Evolutionary conservation across 441 rosid genomes (phyloP).

Genomic region (Daphne laureola): DNA sequence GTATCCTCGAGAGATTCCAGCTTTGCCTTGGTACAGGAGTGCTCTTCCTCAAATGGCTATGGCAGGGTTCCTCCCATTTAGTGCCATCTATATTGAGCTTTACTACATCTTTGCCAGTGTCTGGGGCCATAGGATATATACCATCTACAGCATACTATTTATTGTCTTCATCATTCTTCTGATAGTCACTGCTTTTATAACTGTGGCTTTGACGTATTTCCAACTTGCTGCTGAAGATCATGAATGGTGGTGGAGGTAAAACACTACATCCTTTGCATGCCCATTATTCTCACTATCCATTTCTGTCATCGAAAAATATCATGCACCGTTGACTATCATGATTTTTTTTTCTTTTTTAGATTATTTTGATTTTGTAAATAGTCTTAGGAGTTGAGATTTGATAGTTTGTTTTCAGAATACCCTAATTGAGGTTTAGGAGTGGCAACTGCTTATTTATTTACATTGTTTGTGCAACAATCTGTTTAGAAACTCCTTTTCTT

Average conservation of each 20-base stretch:
- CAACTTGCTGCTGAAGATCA: constrained; percentile 92
- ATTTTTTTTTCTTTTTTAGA: too few relatives aligned
- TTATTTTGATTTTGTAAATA: too few relatives aligned
- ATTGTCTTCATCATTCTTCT: constrained; percentile 72
- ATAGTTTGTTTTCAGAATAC: too few relatives aligned
- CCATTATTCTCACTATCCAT: too few relatives aligned
- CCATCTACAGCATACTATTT: constrained; percentile 69
- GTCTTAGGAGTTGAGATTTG: too few relatives aligned
- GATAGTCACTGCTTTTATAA: constrained; percentile 76
- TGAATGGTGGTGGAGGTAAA: constrained; percentile 94
- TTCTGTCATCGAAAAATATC: too few relatives aligned
- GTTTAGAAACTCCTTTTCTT: too few relatives aligned
- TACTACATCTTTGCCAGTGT: constrained; percentile 75
- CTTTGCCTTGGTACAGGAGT: constrained; percentile 65
- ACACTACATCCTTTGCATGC: neutral
- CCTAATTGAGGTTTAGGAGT: too few relatives aligned
- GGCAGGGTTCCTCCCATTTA: constrained; percentile 76
- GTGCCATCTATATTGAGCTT: constrained; percentile 71
- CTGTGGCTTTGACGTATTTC: constrained; percentile 78
- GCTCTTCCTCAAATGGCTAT: constrained; percentile 73
- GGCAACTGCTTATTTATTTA: too few relatives aligned
- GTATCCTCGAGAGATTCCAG: constrained; percentile 61
- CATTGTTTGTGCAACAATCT: too few relatives aligned
- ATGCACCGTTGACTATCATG: too few relatives aligned
- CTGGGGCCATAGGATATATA: constrained; percentile 76